Evolutionary conservation across 176 grass and related monocot species (phyloP).

Genomic region (Puya raimondii): DNA sequence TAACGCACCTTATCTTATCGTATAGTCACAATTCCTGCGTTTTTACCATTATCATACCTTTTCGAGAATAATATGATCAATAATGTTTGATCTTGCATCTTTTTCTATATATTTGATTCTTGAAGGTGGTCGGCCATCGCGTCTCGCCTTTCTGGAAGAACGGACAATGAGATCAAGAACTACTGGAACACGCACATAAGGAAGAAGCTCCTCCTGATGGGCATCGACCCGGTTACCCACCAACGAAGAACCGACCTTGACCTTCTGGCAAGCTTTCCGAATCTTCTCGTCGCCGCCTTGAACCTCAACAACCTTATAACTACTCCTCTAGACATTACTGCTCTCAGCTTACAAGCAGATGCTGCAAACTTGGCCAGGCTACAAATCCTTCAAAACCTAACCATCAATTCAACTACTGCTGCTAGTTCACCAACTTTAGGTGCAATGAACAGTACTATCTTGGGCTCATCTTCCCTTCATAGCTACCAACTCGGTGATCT

Average conservation of each 20-base stretch:
- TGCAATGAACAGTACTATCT: background rate
- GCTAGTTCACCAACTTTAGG: background rate
- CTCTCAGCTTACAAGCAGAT: background rate
- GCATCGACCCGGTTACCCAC: constrained; percentile 66
- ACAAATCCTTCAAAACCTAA: background rate
- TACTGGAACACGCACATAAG: constrained; percentile 95
- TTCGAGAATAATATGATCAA: background rate
- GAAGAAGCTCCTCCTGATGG: constrained; percentile 61
- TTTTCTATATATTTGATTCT: background rate
- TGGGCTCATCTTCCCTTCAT: background rate
- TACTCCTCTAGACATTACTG: background rate
- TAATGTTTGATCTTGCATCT: background rate
- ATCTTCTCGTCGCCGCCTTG: background rate
- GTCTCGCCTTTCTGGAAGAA: constrained; percentile 67
- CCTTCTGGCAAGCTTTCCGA: background rate
- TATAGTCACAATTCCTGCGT: too few species aligned
- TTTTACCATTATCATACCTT: too few species aligned
- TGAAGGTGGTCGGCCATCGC: constrained; percentile 90
- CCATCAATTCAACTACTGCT: background rate
- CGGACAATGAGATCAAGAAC: constrained; percentile 99
- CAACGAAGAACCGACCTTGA: constrained; percentile 23
- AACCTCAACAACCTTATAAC: background rate
- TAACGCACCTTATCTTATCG: too few species aligned
- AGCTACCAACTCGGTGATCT: background rate
- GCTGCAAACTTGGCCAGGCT: constrained; percentile 4